Evolutionary conservation across 176 grass and related monocot species (phyloP).

Genomic region (Lolium multiflorum): DNA sequence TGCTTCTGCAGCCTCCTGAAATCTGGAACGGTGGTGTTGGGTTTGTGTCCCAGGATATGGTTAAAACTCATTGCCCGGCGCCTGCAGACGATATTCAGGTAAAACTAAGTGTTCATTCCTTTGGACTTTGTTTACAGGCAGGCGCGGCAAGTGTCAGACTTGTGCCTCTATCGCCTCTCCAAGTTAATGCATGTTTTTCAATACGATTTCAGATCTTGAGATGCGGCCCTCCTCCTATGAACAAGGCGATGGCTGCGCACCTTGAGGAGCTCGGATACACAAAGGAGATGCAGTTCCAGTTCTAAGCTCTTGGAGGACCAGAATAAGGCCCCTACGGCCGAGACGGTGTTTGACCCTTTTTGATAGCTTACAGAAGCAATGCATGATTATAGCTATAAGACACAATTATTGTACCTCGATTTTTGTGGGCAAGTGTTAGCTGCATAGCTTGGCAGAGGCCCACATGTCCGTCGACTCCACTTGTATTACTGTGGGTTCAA

Average conservation of each 20-base stretch:
- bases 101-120: constrained; percentile 26
- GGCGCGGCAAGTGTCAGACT: too few relatives aligned
- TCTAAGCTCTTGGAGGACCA: constrained; percentile 41
- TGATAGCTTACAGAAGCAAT: constrained; percentile 17
- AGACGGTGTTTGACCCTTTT: not conserved
- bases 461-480: not conserved
- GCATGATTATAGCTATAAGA: not conserved
- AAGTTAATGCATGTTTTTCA: constrained; percentile 3
- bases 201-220: constrained; percentile 70
- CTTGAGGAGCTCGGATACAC: constrained; percentile 86
- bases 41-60: constrained; percentile 92
- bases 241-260: constrained; percentile 90
- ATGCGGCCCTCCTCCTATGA: constrained; percentile 97
- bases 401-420: constrained; percentile 13
- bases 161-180: not conserved
- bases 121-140: not conserved
- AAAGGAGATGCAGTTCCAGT: constrained; percentile 98
- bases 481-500: not conserved
- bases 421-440: constrained; percentile 23
- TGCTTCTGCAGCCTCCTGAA: constrained; percentile 79
- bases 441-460: not conserved
- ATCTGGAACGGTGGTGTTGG: constrained; percentile 89
- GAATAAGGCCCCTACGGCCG: constrained; percentile 32
- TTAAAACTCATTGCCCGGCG: constrained; percentile 73
- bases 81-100: constrained; percentile 87